Evolutionary conservation across 176 grass and related monocot genomes (phyloP).

Genomic region (Aegilops bicornis): DNA sequence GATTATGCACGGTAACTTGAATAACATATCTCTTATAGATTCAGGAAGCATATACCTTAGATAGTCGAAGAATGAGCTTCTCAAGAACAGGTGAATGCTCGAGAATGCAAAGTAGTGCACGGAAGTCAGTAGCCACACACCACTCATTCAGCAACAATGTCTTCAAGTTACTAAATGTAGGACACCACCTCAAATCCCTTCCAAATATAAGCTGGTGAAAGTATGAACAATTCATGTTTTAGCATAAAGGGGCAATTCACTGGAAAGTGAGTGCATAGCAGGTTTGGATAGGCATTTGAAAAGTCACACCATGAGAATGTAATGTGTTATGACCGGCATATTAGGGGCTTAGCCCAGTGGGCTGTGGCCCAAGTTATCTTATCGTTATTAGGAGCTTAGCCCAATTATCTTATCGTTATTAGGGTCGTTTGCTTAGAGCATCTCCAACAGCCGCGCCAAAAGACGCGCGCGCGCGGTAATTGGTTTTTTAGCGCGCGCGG

Average conservation of each 20-base stretch:
- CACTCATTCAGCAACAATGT: background rate
- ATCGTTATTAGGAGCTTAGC: too few relatives aligned
- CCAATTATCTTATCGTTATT: too few relatives aligned
- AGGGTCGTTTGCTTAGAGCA: too few relatives aligned
- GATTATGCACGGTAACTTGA: background rate
- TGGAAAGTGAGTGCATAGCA: background rate
- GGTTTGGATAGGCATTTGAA: background rate
- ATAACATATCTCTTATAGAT: background rate
- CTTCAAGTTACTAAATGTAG: conserved; percentile 1
- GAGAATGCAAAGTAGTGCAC: background rate
- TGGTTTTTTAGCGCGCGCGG: too few relatives aligned
- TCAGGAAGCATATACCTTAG: background rate
- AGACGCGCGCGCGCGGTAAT: too few relatives aligned
- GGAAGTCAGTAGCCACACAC: background rate
- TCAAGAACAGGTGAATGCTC: background rate
- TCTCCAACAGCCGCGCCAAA: too few relatives aligned
- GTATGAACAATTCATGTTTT: background rate
- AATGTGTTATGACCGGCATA: too few relatives aligned
- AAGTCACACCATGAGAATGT: background rate
- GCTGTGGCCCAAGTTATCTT: too few relatives aligned
- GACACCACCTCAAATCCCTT: background rate
- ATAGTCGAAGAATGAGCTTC: background rate
- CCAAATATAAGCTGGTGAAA: background rate
- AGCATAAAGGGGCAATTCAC: background rate
- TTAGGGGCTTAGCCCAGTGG: too few relatives aligned